Percentiles rank a stretch among this genome's conserved stretches.
phyloP scores from a whole-genome alignment of 2,329 filamentous ascomycete genomes.

The Botrytis deweyae region DNA sequence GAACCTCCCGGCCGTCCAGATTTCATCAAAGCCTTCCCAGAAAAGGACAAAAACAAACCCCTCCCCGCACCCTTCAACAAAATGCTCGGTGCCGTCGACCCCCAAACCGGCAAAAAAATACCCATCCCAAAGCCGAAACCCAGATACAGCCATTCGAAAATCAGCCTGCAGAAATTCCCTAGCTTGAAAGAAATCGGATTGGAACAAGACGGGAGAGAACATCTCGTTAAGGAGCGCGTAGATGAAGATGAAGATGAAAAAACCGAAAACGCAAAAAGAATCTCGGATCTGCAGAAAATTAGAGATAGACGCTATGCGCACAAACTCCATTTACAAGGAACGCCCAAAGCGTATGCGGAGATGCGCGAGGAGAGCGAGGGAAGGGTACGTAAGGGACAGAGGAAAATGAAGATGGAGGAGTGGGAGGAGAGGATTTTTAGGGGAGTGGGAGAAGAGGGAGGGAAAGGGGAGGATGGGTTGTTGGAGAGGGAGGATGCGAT shows the following conservation, averaged over 20 bases:
- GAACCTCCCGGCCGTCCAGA: conserved; percentile 9
- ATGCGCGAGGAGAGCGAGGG: background rate
- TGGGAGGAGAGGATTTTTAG: background rate
- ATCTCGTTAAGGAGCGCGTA: accelerated
- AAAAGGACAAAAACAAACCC: conserved; percentile 1
- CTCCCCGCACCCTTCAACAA: background rate
- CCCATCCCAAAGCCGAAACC: background rate
- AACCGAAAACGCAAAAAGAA: background rate
- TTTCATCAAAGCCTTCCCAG: background rate
- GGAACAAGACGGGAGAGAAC: background rate
- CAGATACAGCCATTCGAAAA: background rate
- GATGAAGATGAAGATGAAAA: background rate
- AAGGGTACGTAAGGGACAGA: too few species aligned
- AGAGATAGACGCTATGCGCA: background rate
- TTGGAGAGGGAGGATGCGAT: background rate
- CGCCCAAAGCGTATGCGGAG: background rate
- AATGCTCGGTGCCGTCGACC: background rate
- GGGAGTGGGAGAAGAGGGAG: background rate
- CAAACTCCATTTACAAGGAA: background rate
- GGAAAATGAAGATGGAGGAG: background rate
- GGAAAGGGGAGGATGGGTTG: background rate
- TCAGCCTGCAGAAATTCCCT: background rate
- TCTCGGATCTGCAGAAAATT: background rate
- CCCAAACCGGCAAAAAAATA: background rate
- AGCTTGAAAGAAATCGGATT: background rate